These are phyloP conservation scores for Microbotryum intermedium DNA, from an alignment of 1,284 basidiomycete species.

Conservation along the genomic window DNA sequence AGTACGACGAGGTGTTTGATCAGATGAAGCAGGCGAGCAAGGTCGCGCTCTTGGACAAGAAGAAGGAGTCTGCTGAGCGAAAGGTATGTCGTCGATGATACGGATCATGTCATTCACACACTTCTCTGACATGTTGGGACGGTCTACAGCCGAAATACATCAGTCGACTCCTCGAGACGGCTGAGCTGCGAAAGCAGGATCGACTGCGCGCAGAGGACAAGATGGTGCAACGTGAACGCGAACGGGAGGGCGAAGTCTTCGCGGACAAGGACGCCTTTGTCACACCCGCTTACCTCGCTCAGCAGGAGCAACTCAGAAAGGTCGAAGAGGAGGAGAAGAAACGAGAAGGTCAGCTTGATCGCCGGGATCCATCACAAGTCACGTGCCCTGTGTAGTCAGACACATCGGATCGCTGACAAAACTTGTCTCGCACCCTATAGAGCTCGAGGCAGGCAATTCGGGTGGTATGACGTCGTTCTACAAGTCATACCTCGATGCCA, in stretches of 20 bases:
- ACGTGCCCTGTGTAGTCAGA: not conserved
- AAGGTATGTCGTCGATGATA: constrained; percentile 48
- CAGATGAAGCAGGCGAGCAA: constrained; percentile 82
- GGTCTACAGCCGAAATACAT: constrained; percentile 84
- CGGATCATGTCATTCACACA: not conserved
- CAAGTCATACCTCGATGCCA: constrained; percentile 67
- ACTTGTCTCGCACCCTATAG: constrained; percentile 5
- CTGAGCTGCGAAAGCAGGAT: constrained; percentile 78
- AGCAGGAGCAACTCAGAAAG: constrained; percentile 81
- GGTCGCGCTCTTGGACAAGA: constrained; percentile 60
- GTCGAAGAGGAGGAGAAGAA: constrained; percentile 85
- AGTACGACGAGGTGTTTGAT: constrained; percentile 96
- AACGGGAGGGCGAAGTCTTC: constrained; percentile 88
- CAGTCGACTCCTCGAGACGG: constrained; percentile 65
- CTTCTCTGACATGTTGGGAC: not conserved
- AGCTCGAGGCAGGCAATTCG: constrained; percentile 24
- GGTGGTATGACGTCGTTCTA: constrained; percentile 78
- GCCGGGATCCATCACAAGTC: constrained; percentile 28
- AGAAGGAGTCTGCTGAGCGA: constrained; percentile 46
- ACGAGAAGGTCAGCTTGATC: constrained; percentile 63
- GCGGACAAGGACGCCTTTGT: constrained; percentile 93
- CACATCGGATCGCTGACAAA: not conserved
- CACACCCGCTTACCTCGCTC: constrained; percentile 93
- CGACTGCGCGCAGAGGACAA: constrained; percentile 94
- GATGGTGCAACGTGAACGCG: constrained; percentile 87